Percentiles rank a stretch among this genome's conserved stretches.
Evolutionary conservation across 805 yeast species (phyloP).

Genomic region (Debaryomyces prosopidis): DNA sequence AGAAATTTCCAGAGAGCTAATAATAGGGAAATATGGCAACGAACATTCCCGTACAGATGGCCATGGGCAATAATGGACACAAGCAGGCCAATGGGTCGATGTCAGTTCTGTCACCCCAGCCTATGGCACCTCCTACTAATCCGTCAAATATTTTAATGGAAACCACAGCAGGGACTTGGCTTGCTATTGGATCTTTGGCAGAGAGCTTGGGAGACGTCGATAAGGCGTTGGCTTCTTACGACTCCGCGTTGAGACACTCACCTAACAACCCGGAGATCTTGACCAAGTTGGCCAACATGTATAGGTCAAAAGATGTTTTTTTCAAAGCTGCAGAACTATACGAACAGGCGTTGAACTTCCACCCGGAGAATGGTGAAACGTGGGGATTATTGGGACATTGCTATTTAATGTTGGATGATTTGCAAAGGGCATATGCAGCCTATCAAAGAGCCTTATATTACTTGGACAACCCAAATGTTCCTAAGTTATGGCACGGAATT

Average conservation of each 20-base stretch:
- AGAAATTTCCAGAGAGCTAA: no score
- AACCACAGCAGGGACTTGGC: slow-evolving; percentile 83
- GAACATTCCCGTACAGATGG: slow-evolving; percentile 22
- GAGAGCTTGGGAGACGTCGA: slow-evolving; percentile 87
- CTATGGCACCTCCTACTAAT: slow-evolving; percentile 10
- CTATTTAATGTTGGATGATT: slow-evolving; percentile 92
- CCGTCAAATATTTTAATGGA: slow-evolving; percentile 28
- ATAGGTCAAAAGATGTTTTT: slow-evolving; percentile 85
- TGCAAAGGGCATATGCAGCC: slow-evolving; percentile 93
- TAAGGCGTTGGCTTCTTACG: slow-evolving; percentile 85
- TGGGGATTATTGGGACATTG: slow-evolving; percentile 98
- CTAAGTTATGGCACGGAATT: slow-evolving; percentile 97
- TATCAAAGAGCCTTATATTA: slow-evolving; percentile 95
- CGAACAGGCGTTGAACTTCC: slow-evolving; percentile 78
- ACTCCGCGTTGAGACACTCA: slow-evolving; percentile 80
- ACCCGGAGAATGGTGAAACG: slow-evolving; percentile 89
- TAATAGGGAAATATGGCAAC: slow-evolving; percentile 12
- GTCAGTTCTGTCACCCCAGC: slow-evolving; percentile 12
- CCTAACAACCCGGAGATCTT: slow-evolving; percentile 86
- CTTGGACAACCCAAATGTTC: slow-evolving; percentile 89
- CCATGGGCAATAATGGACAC: slow-evolving; percentile 10
- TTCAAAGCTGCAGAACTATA: slow-evolving; percentile 93
- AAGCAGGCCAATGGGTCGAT: slow-evolving; percentile 14
- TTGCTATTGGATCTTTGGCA: slow-evolving; percentile 85
- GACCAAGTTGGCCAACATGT: slow-evolving; percentile 83